Percentiles rank a stretch among this genome's conserved stretches.
Evolutionary conservation across 768 basidiomycete species (phyloP).

Genomic region (Exidia glandulosa): DNA sequence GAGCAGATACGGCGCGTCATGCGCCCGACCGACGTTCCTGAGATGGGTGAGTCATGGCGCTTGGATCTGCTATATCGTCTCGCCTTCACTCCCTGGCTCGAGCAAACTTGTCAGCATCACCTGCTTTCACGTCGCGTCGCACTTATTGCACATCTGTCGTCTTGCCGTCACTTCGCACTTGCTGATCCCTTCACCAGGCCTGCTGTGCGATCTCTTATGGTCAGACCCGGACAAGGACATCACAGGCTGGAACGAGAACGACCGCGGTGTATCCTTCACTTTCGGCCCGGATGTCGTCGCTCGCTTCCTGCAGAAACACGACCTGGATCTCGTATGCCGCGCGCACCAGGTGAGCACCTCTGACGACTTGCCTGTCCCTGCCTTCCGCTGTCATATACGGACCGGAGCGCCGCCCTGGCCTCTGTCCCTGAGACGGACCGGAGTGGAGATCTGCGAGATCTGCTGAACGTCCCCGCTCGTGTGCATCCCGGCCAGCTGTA

Average conservation of each 20-base stretch:
- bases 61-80: too few relatives aligned
- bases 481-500: too few relatives aligned
- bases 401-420: background rate
- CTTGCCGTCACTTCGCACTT: too few relatives aligned
- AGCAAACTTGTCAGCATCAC: too few relatives aligned
- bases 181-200: too few relatives aligned
- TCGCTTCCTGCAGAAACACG: slow-evolving; percentile 97
- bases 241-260: slow-evolving; percentile 99
- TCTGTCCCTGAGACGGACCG: too few relatives aligned
- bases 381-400: background rate
- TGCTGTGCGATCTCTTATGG: slow-evolving; percentile 95
- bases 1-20: slow-evolving; percentile 99
- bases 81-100: too few relatives aligned
- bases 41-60: slow-evolving; percentile 73
- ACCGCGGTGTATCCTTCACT: slow-evolving; percentile 96
- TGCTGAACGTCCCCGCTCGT: background rate
- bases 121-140: too few relatives aligned
- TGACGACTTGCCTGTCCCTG: background rate
- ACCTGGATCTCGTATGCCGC: slow-evolving; percentile 98
- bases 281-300: slow-evolving; percentile 98
- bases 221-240: slow-evolving; percentile 99
- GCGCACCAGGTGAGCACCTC: slow-evolving; percentile 43
- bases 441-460: background rate
- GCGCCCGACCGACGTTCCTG: slow-evolving; percentile 97
- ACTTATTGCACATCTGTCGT: too few relatives aligned